Base-by-base conservation (phyloP, 2,329 filamentous ascomycete species). In the Scolecobasidium constrictum region DNA sequence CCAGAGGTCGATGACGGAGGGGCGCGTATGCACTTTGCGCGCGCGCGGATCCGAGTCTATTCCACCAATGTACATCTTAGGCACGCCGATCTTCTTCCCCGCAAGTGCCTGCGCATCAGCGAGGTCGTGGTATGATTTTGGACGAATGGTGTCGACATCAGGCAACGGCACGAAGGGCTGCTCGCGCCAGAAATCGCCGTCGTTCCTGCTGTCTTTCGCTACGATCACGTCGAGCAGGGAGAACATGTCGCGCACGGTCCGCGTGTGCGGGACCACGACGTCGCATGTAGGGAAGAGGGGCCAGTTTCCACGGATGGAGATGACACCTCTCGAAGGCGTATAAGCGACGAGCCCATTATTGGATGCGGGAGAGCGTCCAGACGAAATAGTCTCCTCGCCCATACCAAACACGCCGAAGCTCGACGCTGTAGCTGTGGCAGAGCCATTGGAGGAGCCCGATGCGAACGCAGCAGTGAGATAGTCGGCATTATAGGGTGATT, bases 381-480 rank as follows among this genome's bases (percentile, higher is more conserved):
- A 74, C 0, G 68, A 71, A 0, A 75, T 66, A 0, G 72, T 72
- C 50, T 77, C 72, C 3, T 61, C 63, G 0, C 64, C 72, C 35
- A 75, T 57, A 0, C 69, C 71, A 42, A 75, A 75, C 0, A 64
- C 61, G 11, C 63, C 68, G 16, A 75, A 63, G n/a, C 59, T 66
- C 0, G 72, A 59, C 2, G 70, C 59, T 0, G 68, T 73, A 1
- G 72, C 62, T 0, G 64, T 64, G 0, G 60, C 73, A 1, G 65
- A 67, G 1, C 72, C 72, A 47, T 75, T 73, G 0, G 72, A 76
- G 0, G 71, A 75, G 0, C 72, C 72, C 0, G 71, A 75, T 0
- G 64, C 67, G 50, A 67, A 73, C 0, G 70, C 72, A 2, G 71
- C 70, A 0, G 71, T 59, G 3, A 72, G 54, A 42, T 69, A 75